A percentile compares a stretch with the other conserved stretches of the same genome.
Evolutionary conservation across 192 early-diverging fungal species (phyloP).

Genomic region (Dispira simplex): DNA sequence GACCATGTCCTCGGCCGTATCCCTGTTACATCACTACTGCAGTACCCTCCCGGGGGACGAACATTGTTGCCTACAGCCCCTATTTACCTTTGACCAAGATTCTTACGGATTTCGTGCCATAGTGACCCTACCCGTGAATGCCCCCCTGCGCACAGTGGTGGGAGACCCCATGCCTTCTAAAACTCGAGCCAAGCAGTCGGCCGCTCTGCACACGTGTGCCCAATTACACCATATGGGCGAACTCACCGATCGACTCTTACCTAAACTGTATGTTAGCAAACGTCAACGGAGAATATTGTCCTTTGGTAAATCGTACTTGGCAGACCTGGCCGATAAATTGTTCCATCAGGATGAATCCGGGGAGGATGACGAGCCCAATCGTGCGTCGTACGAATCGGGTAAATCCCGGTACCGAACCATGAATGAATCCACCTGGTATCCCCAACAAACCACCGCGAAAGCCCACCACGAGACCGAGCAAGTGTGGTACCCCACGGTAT

Average conservation of each 20-base stretch:
- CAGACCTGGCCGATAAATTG: neutral
- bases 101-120: conserved; percentile 29
- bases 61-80: conserved; percentile 34
- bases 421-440: neutral
- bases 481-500: too few relatives aligned
- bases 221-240: conserved; percentile 46
- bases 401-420: neutral
- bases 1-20: conserved; percentile 48
- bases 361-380: neutral
- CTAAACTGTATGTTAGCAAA: conserved; percentile 21
- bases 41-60: conserved; percentile 45
- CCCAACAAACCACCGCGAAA: neutral
- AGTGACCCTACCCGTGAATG: conserved; percentile 42
- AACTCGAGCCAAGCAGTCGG: conserved; percentile 44
- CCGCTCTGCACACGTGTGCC: conserved; percentile 54
- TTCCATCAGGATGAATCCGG: neutral
- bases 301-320: neutral
- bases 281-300: conserved; percentile 7
- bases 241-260: conserved; percentile 60
- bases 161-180: conserved; percentile 39
- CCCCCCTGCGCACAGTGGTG: conserved; percentile 32
- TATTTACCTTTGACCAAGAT: conserved; percentile 24
- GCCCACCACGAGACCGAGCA: too few relatives aligned
- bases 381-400: neutral
- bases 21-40: conserved; percentile 56